Percentiles rank a stretch among this genome's conserved stretches.
Evolutionary conservation across 2,329 filamentous ascomycete genomes (phyloP).

Genomic region (Trichoderma arundinaceum): DNA sequence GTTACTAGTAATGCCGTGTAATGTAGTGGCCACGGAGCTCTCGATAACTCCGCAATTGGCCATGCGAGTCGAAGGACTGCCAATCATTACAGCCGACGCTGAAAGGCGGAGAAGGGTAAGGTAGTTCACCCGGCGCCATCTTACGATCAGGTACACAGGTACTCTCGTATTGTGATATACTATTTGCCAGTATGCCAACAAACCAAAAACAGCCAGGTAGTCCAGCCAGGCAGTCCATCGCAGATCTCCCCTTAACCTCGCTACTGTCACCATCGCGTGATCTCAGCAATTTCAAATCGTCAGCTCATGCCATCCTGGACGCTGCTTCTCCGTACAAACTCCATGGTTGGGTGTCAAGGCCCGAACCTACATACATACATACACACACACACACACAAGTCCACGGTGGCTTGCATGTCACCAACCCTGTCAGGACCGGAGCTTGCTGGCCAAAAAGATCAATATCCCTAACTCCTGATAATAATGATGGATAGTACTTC

Average conservation of each 20-base stretch:
- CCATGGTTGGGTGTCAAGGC: constrained; percentile 14
- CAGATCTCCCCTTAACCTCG: neutral
- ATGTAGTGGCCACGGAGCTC: neutral
- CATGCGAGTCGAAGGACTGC: neutral
- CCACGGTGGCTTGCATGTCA: constrained; percentile 16
- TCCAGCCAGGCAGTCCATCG: neutral
- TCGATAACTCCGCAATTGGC: neutral
- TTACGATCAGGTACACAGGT: constrained; percentile 4
- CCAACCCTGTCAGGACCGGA: neutral
- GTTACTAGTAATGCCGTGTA: too few relatives aligned
- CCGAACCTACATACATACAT: neutral
- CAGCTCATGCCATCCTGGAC: constrained; percentile 21
- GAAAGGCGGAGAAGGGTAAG: neutral
- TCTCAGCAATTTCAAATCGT: neutral
- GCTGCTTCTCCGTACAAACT: neutral
- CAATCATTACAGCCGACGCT: neutral
- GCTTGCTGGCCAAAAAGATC: neutral
- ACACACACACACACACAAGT: neutral
- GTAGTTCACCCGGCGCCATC: neutral
- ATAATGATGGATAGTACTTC: neutral
- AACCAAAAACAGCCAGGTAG: neutral
- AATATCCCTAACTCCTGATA: neutral
- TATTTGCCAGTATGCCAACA: constrained; percentile 6
- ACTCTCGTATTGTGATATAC: constrained; percentile 2
- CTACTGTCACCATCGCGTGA: constrained; percentile 25